These are phyloP conservation scores for Balakata baccata DNA, from an alignment of 345 rosid genomes.

Conservation along the genomic window DNA sequence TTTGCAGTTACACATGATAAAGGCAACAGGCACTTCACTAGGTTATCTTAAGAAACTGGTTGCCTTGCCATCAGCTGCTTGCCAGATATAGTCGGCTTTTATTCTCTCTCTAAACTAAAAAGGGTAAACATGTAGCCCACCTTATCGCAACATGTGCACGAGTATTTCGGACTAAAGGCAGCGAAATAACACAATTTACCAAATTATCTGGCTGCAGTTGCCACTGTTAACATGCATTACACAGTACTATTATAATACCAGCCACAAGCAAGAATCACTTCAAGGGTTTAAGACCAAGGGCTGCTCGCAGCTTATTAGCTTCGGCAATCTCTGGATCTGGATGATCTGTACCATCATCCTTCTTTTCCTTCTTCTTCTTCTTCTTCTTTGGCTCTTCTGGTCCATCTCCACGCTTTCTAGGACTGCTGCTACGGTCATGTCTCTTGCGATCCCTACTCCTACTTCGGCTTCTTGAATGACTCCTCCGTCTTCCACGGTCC, in stretches of 20 bases:
- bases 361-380: constrained; percentile 70
- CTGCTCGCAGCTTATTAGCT: constrained; percentile 72
- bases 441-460: constrained; percentile 80
- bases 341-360: constrained; percentile 77
- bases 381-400: constrained; percentile 67
- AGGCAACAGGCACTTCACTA: too few species aligned
- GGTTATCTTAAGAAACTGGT: too few species aligned
- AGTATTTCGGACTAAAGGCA: background rate
- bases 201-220: background rate
- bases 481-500: constrained; percentile 65
- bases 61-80: too few species aligned
- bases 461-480: constrained; percentile 59
- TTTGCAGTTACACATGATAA: too few species aligned
- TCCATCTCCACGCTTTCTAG: constrained; percentile 45
- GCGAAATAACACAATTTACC: background rate
- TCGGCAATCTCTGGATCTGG: constrained; percentile 92
- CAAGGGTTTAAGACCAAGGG: constrained; percentile 73
- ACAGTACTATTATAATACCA: background rate
- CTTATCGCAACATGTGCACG: background rate
- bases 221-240: background rate
- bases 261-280: constrained; percentile 17
- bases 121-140: background rate
- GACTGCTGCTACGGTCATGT: constrained; percentile 49
- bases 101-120: too few species aligned
- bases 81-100: too few species aligned